Conservation (phyloP, 2,329 filamentous ascomycete genomes). For the Fusarium decemcellulare region DNA sequence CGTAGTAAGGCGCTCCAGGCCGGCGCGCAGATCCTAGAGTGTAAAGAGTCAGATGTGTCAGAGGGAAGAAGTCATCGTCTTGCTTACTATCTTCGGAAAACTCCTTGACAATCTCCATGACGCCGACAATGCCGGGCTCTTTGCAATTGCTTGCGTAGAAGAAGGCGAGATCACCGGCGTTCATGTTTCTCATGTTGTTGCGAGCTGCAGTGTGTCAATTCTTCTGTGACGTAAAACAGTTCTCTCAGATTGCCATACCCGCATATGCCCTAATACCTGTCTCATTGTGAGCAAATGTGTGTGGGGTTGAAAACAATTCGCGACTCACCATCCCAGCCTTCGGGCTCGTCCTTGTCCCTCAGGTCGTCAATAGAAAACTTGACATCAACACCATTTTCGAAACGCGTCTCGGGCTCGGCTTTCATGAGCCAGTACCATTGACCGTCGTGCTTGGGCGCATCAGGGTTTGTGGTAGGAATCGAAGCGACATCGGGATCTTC, state of each 20-base stretch:
- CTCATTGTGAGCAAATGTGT: constrained; percentile 17
- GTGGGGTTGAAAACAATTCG: neutral
- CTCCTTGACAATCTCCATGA: constrained; percentile 91
- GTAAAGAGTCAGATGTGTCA: fast-evolving
- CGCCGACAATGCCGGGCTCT: constrained; percentile 86
- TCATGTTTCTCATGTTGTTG: constrained; percentile 94
- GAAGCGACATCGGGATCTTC: constrained; percentile 50
- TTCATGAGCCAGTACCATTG: constrained; percentile 85
- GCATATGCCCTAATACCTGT: constrained; percentile 65
- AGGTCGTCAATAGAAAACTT: constrained; percentile 96
- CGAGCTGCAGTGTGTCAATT: constrained; percentile 65
- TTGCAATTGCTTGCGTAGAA: constrained; percentile 98
- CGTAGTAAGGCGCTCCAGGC: constrained; percentile 79
- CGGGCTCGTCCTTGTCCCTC: constrained; percentile 77
- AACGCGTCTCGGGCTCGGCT: constrained; percentile 87
- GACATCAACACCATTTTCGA: constrained; percentile 90
- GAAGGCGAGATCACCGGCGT: constrained; percentile 90
- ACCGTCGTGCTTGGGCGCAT: constrained; percentile 57
- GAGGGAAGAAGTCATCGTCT: too few species aligned
- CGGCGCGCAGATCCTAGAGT: constrained; percentile 50
- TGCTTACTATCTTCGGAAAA: constrained; percentile 81
- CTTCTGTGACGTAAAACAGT: fast-evolving
- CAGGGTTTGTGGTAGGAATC: constrained; percentile 55
- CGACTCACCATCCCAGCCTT: constrained; percentile 88
- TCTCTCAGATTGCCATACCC: constrained; percentile 46